Evolutionary conservation across 1,284 basidiomycete species (phyloP).

Genomic region (Exobasidium cylindrosporum): DNA sequence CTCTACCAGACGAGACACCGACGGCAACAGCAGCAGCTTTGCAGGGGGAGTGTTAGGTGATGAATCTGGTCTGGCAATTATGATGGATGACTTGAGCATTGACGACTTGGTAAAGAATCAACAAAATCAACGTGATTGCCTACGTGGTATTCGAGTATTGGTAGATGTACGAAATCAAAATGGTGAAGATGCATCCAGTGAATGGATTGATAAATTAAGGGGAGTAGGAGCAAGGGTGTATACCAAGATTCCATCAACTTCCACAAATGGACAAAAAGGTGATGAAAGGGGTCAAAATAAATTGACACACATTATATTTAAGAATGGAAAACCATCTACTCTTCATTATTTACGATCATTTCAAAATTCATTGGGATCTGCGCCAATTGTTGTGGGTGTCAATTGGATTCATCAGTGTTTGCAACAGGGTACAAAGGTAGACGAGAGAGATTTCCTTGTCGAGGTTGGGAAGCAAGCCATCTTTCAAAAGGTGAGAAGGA

Average conservation of each 20-base stretch:
- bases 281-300: slow-evolving; percentile 15
- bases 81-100: background rate
- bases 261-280: background rate
- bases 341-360: slow-evolving; percentile 32
- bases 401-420: slow-evolving; percentile 41
- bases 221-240: slow-evolving; percentile 39
- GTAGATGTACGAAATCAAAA: slow-evolving; percentile 46
- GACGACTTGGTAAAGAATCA: slow-evolving; percentile 3
- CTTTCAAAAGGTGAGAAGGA: slow-evolving; percentile 32
- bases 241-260: slow-evolving; percentile 16
- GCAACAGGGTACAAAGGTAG: slow-evolving; percentile 29
- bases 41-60: too few relatives aligned
- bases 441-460: slow-evolving; percentile 41
- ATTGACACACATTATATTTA: slow-evolving; percentile 47
- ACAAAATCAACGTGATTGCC: slow-evolving; percentile 19
- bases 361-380: slow-evolving; percentile 16
- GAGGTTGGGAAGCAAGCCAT: slow-evolving; percentile 47
- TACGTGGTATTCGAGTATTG: slow-evolving; percentile 38
- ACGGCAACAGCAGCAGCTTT: too few relatives aligned
- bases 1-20: too few relatives aligned
- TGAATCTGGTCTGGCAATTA: too few relatives aligned
- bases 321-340: slow-evolving; percentile 40
- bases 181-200: slow-evolving; percentile 37
- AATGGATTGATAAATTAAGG: slow-evolving; percentile 41
- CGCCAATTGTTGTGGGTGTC: slow-evolving; percentile 41